A percentile compares a stretch with the other conserved stretches of the same genome.
phyloP scores from a whole-genome alignment of 2,329 filamentous ascomycete species.

The Colletotrichum cuscutae region DNA sequence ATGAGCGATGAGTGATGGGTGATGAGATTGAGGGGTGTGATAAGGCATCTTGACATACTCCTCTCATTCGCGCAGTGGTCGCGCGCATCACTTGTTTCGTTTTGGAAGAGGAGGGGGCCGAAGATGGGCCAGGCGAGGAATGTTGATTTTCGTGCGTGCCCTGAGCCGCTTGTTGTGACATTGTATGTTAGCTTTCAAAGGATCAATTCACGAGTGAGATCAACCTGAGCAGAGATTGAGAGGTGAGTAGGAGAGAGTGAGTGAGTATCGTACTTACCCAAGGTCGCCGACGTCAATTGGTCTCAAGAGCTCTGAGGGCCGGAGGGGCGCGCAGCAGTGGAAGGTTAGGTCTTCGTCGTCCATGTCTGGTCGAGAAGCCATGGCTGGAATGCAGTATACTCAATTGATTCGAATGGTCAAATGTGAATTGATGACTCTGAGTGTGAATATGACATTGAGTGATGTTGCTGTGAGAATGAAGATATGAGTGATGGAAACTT shows the following conservation, averaged over 20 bases:
- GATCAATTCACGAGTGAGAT: background rate
- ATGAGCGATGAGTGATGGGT: background rate
- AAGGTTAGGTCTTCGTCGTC: slow-evolving; percentile 50
- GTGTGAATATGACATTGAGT: background rate
- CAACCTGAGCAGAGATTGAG: background rate
- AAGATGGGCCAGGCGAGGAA: slow-evolving; percentile 73
- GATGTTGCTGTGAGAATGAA: background rate
- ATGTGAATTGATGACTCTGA: background rate
- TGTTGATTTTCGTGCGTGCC: slow-evolving; percentile 45
- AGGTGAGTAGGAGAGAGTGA: no score
- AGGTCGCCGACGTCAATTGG: slow-evolving; percentile 58
- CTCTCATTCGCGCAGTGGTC: slow-evolving; percentile 85
- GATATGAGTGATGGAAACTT: background rate
- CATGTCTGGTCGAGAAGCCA: slow-evolving; percentile 19
- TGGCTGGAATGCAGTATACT: background rate
- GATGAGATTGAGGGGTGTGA: background rate
- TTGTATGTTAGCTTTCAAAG: slow-evolving; percentile 1
- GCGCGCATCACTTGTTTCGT: slow-evolving; percentile 77
- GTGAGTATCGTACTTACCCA: slow-evolving; percentile 42
- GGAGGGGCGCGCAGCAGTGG: slow-evolving; percentile 53
- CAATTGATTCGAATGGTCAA: background rate
- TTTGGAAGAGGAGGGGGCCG: slow-evolving; percentile 78
- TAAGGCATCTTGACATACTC: slow-evolving; percentile 53
- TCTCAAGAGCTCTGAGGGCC: slow-evolving; percentile 44
- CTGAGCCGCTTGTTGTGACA: slow-evolving; percentile 28